Evolutionary conservation across 2,329 filamentous ascomycete species (phyloP), one percentile per base, ranked within the genome.

Genomic region (Aspergillus candidus): DNA sequence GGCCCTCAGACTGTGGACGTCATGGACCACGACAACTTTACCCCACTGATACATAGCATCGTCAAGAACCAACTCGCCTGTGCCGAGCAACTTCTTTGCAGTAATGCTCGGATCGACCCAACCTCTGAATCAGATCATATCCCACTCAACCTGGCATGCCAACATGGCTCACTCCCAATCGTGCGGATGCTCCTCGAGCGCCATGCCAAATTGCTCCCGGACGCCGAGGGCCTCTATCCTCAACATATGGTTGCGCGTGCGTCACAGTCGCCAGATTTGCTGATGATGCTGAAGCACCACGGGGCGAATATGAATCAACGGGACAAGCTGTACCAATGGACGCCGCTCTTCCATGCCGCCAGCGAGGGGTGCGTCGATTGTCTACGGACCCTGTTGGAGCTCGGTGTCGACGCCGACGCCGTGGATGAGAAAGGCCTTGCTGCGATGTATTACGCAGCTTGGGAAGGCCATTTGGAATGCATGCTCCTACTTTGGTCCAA

Each of bases 271-370:
- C 86, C 89, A 1, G 77, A 87, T 43, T 77, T 96, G 22, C 74
- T 97, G 10, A 71, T 90, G 11, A 74, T 96, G 32, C 74, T 98
- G 11, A 85, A 89, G 62, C 76, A 85, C 40, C 90, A 93, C 58
- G 90, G 90, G 1, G 91, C 89, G 15, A 84, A 98, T 62, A 76
- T 98, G 35, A 82, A 98, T 58, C 90, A 97, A 63, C 76, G 88
- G 29, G 93, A 98, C 67, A 97, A 95, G 68, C 76, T 98, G 12
- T 97, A 97, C 57, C 88, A 91, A 48, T 98, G 93, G 93, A 97
- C 93, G 2, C 90, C 93, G 0, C 74, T 98, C 4, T 93, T 98
- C 45, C 91, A 98, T 63, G 91, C 93, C 2, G 93, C 93, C 8
- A 95, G 90, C 61, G 93, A 98, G 70, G 93, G 93, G 15, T 94